Evolutionary conservation across 1,284 basidiomycete genomes (phyloP).

Genomic region (Trametes hirsuta): DNA sequence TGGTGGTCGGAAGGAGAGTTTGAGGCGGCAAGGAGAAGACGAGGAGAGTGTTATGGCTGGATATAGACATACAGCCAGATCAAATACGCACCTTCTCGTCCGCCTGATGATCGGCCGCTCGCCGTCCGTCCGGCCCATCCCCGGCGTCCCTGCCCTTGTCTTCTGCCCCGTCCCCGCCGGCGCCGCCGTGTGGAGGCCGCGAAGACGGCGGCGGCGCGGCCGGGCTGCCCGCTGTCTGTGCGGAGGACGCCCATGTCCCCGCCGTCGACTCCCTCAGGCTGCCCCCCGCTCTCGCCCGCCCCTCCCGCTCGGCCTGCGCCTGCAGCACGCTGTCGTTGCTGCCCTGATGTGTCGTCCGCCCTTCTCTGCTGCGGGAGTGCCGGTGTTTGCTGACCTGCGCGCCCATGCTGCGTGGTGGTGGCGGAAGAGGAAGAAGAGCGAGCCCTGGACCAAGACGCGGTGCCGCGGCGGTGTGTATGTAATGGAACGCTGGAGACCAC

Average conservation of each 20-base stretch:
- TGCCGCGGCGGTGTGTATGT: not conserved
- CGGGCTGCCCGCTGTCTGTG: not conserved
- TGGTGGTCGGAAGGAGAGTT: slow-evolving; percentile 2
- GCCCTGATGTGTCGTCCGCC: not conserved
- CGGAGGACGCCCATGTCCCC: not conserved
- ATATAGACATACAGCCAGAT: slow-evolving; percentile 19
- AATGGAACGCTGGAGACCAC: not conserved
- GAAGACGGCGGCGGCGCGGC: not conserved
- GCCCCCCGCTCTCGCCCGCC: not conserved
- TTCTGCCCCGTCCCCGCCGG: not conserved
- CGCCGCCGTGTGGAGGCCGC: not conserved
- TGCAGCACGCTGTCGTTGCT: not conserved
- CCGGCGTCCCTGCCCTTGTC: not conserved
- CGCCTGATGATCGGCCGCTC: slow-evolving; percentile 10
- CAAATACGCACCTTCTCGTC: slow-evolving; percentile 16
- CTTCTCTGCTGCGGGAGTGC: not conserved
- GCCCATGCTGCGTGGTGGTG: not conserved
- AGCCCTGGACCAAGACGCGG: not conserved
- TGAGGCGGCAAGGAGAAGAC: slow-evolving; percentile 3
- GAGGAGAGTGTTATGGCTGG: slow-evolving; percentile 14
- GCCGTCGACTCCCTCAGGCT: not conserved
- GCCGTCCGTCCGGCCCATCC: slow-evolving; percentile 9
- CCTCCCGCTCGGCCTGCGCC: not conserved
- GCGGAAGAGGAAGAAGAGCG: not conserved
- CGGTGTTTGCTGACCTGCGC: slow-evolving; percentile 11